phyloP scores from a whole-genome alignment of 2,329 filamentous ascomycete genomes.

The Diaporthe sp. region DNA sequence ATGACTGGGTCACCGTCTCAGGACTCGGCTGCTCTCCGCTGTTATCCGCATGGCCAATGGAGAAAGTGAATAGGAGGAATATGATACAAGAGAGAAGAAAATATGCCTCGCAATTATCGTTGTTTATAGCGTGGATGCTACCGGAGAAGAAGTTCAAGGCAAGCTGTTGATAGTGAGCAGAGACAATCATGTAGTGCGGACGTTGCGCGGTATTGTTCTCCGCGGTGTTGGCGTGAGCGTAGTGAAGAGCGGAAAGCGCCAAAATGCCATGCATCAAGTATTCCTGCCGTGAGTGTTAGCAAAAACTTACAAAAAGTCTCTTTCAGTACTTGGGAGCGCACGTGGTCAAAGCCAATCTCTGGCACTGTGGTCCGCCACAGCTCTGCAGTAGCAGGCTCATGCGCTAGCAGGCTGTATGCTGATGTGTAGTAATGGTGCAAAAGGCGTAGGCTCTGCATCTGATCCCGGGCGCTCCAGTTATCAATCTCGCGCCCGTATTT shows the following conservation, averaged over 20 bases:
- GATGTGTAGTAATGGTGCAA: not conserved
- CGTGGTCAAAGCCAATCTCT: not conserved
- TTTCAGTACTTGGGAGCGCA: not conserved
- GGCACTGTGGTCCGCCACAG: not conserved
- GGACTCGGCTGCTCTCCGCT: not conserved
- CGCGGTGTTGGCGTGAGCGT: not conserved
- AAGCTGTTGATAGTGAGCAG: not conserved
- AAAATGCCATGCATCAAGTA: constrained; percentile 4
- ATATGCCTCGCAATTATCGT: not conserved
- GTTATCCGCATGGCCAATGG: not conserved
- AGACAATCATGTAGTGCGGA: not conserved
- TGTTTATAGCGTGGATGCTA: not conserved
- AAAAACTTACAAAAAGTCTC: not conserved
- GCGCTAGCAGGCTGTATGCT: not conserved
- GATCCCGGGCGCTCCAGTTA: not conserved
- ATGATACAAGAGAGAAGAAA: not conserved
- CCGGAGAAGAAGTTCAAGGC: not conserved
- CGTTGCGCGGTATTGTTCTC: not conserved
- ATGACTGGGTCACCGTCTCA: not conserved
- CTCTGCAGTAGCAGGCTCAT: not conserved
- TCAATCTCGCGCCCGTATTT: not conserved
- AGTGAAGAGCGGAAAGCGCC: constrained; percentile 3
- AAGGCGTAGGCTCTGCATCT: not conserved
- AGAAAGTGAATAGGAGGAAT: not conserved
- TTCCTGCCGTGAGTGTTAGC: not conserved